Base-by-base conservation (phyloP, 2,329 filamentous ascomycete genomes). In the Leptographium flavum region DNA sequence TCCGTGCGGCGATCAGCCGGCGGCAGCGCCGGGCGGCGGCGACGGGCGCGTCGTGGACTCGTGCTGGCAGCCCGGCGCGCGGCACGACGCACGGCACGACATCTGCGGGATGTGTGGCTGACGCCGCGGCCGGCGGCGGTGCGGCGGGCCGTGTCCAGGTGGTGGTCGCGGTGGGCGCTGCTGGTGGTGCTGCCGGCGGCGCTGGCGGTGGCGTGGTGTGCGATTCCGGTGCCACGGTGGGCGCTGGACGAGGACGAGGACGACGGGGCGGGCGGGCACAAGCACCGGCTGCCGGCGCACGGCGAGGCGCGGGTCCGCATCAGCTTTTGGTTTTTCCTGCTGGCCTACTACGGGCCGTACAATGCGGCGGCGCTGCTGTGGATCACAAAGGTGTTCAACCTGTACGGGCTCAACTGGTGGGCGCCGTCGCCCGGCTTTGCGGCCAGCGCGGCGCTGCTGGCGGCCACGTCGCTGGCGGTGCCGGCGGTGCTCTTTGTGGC, bases 401-500 rank as follows among this genome's bases (percentile, higher is more conserved):
- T 83, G 21, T 83, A 83, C 64, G 76, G 73, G 49, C 64, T 83
- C 46, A 83, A 83, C 60, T 83, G 79, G 79, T 83, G 78, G 78
- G 78, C 78, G 8, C 65, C 73, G 46, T 70, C 70, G 7, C 63
- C 82, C 7, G 79, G 79, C 1, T 81, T 82, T 49, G 75, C 76
- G 0, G 53, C 76, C n/a, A 82, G 79, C 15, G 67, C 81, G 42
- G 70, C 71, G 5, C 60, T 76, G 35, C 79, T 82, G 49, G 76
- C 74, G 39, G 60, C 73, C 14, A 52, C 79, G n/a, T 79, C 76
- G 11, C 64, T 81, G 39, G 66, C 69, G 15, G 66, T 67, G 1
- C 78, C 79, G 0, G 70, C 82, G 5, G 73, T 75, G 4, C 58
- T 81, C 25, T 81, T 81, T 53, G 28, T 25, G 10, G 65, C 73